These are phyloP conservation scores for Mycena pura DNA, from an alignment of 768 basidiomycete genomes.

Conservation along the genomic window DNA sequence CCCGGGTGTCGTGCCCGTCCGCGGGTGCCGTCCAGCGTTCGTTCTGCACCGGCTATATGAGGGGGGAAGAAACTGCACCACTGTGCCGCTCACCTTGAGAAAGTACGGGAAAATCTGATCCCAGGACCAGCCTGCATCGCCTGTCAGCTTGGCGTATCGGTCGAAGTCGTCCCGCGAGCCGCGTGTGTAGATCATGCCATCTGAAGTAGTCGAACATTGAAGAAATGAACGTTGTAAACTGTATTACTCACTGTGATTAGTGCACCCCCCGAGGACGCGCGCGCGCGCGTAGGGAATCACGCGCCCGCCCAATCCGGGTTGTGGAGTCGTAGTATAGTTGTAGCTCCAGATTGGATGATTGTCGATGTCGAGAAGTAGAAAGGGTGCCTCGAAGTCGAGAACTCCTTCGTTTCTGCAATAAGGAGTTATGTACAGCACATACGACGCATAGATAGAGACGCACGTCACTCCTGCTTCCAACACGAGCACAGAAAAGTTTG, in stretches of 20 bases:
- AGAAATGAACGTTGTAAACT: neutral
- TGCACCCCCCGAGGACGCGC: slow-evolving; percentile 37
- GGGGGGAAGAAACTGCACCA: no score
- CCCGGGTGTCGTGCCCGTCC: slow-evolving; percentile 45
- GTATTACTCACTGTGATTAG: slow-evolving; percentile 33
- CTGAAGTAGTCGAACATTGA: slow-evolving; percentile 8
- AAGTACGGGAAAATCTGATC: slow-evolving; percentile 37
- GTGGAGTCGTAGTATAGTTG: slow-evolving; percentile 28
- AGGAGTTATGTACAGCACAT: neutral
- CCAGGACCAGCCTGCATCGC: slow-evolving; percentile 45
- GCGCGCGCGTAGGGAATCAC: slow-evolving; percentile 1
- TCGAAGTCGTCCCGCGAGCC: slow-evolving; percentile 41
- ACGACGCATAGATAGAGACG: neutral
- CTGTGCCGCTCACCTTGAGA: no score
- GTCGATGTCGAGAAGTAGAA: neutral
- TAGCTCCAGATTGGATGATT: slow-evolving; percentile 1
- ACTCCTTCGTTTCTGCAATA: neutral
- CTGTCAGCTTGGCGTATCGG: slow-evolving; percentile 37
- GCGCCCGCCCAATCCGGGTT: slow-evolving; percentile 23
- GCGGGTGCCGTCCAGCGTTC: slow-evolving; percentile 43
- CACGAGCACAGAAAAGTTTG: slow-evolving; percentile 21
- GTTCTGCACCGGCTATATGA: no score
- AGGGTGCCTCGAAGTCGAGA: slow-evolving; percentile 10
- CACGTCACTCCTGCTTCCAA: slow-evolving; percentile 17
- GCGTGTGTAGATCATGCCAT: slow-evolving; percentile 40